A percentile compares a stretch with the other conserved stretches of the same genome.
phyloP scores from a whole-genome alignment of 805 yeast genomes.

The Kurtzmaniella fragi region DNA sequence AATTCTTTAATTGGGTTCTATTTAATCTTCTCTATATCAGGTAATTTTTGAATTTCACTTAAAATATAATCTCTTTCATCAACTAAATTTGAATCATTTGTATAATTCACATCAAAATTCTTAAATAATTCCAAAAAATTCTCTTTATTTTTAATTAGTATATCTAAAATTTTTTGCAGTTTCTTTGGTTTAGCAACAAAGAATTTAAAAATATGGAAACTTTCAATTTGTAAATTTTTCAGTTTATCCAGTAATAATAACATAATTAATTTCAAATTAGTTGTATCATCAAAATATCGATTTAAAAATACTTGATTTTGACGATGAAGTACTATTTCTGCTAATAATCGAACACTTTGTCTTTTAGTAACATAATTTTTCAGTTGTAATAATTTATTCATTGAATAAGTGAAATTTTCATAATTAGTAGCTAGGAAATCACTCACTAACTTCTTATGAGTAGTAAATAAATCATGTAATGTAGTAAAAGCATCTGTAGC shows the following conservation, averaged over 20 bases:
- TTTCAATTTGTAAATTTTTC: conserved; percentile 82
- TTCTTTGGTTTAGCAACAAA: conserved; percentile 96
- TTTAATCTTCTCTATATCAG: conserved; percentile 44
- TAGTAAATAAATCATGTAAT: conserved; percentile 60
- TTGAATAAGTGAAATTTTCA: conserved; percentile 51
- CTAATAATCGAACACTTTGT: conserved; percentile 75
- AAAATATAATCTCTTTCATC: conserved; percentile 82
- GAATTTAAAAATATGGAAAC: conserved; percentile 89
- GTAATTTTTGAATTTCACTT: conserved; percentile 66
- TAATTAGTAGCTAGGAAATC: conserved; percentile 63
- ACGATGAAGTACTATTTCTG: conserved; percentile 65
- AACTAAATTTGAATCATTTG: conserved; percentile 59
- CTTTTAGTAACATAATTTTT: conserved; percentile 89
- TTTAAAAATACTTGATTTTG: conserved; percentile 70
- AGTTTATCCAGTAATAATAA: conserved; percentile 80
- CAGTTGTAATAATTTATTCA: conserved; percentile 68
- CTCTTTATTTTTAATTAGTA: conserved; percentile 76
- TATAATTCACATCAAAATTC: conserved; percentile 56
- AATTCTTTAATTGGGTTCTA: too few species aligned
- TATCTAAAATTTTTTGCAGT: conserved; percentile 72
- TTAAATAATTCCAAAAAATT: conserved; percentile 67
- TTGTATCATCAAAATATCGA: conserved; percentile 72
- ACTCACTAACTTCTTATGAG: conserved; percentile 63
- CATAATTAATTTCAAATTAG: conserved; percentile 84
- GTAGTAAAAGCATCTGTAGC: conserved; percentile 89